A percentile compares a stretch with the other conserved stretches of the same genome.
phyloP scores from a whole-genome alignment of 78 protist genomes.

The Dictyostelium discoideum region DNA sequence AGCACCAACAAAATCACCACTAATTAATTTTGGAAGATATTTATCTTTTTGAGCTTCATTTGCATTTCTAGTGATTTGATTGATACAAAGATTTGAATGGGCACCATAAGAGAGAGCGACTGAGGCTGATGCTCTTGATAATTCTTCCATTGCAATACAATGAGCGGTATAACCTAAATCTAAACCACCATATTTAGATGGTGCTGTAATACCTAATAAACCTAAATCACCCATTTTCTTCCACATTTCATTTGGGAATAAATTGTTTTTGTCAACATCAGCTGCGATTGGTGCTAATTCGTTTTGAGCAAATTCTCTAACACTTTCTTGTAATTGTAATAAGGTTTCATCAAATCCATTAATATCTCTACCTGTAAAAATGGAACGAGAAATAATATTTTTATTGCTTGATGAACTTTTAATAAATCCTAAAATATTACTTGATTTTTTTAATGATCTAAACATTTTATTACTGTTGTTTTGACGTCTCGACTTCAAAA shows the following conservation, averaged over 20 bases:
- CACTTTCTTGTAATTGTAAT: conserved; percentile 74
- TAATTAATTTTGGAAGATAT: conserved; percentile 82
- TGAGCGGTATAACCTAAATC: conserved; percentile 89
- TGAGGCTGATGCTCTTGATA: conserved; percentile 87
- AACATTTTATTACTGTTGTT: neutral
- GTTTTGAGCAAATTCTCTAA: conserved; percentile 80
- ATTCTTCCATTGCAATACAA: conserved; percentile 92
- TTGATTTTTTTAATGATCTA: neutral
- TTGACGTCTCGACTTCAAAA: neutral
- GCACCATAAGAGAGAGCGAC: conserved; percentile 96
- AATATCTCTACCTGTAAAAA: conserved; percentile 35
- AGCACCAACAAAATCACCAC: conserved; percentile 97
- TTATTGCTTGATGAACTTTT: neutral
- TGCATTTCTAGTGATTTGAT: conserved; percentile 94
- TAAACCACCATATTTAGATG: conserved; percentile 89
- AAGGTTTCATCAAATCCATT: conserved; percentile 33
- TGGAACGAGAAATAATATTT: neutral
- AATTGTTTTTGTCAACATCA: conserved; percentile 84
- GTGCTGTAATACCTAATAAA: conserved; percentile 93
- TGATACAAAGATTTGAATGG: conserved; percentile 95
- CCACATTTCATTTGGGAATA: conserved; percentile 88
- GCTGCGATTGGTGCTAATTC: conserved; percentile 92
- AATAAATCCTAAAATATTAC: neutral
- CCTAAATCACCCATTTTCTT: conserved; percentile 92
- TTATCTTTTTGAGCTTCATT: conserved; percentile 90